A percentile compares a stretch with the other conserved stretches of the same genome.
phyloP scores from a whole-genome alignment of 257 asterid species.

The Primulina eburnea region DNA sequence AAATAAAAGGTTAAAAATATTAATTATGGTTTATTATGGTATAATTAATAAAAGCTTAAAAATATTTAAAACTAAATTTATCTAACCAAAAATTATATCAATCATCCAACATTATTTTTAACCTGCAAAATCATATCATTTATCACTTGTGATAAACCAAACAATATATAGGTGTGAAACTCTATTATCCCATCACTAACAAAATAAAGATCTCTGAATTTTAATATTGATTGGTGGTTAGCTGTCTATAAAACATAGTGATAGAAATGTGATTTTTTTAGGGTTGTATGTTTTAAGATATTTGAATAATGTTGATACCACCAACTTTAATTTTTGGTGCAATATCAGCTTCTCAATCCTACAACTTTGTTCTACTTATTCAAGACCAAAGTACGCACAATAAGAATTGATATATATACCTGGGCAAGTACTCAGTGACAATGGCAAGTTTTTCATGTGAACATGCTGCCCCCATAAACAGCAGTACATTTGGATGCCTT shows the following conservation, averaged over 20 bases:
- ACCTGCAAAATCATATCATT: too few species aligned
- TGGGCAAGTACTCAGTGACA: slow-evolving; percentile 62
- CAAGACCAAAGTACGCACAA: not conserved
- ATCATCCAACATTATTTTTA: too few species aligned
- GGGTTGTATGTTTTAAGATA: not conserved
- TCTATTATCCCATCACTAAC: not conserved
- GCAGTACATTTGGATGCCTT: slow-evolving; percentile 73
- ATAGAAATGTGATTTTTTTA: not conserved
- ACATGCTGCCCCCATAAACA: slow-evolving; percentile 74
- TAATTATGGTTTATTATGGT: too few species aligned
- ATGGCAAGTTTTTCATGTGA: slow-evolving; percentile 65
- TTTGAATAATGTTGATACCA: too few species aligned
- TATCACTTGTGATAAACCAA: too few species aligned
- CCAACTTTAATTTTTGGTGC: not conserved
- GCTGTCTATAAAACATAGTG: not conserved
- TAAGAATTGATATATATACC: slow-evolving; percentile 31
- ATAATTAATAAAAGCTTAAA: too few species aligned
- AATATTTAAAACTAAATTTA: too few species aligned
- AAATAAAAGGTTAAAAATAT: too few species aligned
- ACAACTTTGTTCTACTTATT: not conserved
- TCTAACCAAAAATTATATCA: too few species aligned
- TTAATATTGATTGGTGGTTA: not conserved
- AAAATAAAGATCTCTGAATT: not conserved
- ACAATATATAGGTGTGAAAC: too few species aligned
- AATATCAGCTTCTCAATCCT: not conserved